Base-by-base conservation (phyloP, 495 filamentous ascomycete species). In the Bacidia gigantensis region DNA sequence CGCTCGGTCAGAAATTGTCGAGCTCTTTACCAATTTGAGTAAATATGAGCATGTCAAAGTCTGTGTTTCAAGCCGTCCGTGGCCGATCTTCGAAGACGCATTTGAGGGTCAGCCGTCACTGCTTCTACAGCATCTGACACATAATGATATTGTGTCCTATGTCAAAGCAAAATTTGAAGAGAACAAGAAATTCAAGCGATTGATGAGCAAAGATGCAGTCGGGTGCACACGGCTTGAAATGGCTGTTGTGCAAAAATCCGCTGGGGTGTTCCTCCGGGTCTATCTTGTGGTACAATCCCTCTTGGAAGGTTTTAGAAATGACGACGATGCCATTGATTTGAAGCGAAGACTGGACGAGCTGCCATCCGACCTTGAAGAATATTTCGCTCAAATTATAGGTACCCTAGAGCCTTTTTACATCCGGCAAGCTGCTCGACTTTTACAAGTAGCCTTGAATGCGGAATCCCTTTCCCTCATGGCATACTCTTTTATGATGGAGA, bases 61-160 rank as follows among this genome's bases (percentile, higher is more conserved):
- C 5, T 79, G 75, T 51, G 52, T 74, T 2, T 72, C 74, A 14
- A 78, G 75, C 53, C 65, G 75, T 0, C 70, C 72, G 0, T 74
- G 66, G 68, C 63, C 64, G 23, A 59, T 61, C 0, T 77, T 78
- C 51, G 56, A 67, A 20, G 60, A 70, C 45, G 60, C 57, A 0
- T 74, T 75, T 17, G 10, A 3, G 1, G 25, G 3, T 2, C 17
- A 7, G 12, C 44, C 52, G 11, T 22, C 24, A 26, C 45, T 56
- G 9, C 39, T 9, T 11, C 45, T 58, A 7, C 42, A 56, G 24
- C 25, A 52, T 17, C 39, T 56, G 24, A 56, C 35, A 3, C 22
- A 46, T 14, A 11, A 17, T 17, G 53, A 58, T 21, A 58, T 52
- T n/a, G 11, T 25, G 25, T 21, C 18, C 11, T 56, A 41, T 35